Evolutionary conservation across 176 grass and related monocot genomes (phyloP).

Genomic region (Chrysopogon serrulatus): DNA sequence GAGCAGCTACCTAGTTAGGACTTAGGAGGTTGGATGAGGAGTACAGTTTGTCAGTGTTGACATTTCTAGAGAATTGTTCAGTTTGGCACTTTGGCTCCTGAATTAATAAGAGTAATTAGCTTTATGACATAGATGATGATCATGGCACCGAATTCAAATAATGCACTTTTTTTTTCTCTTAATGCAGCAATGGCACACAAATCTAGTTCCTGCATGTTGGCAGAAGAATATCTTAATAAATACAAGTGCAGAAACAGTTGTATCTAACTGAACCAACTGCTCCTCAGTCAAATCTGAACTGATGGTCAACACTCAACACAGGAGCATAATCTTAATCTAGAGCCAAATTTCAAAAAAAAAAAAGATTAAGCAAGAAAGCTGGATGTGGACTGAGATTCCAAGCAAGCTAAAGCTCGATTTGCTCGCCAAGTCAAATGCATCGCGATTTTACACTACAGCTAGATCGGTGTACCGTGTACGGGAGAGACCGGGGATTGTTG

Average conservation of each 20-base stretch:
- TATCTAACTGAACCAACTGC: neutral
- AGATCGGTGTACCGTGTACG: neutral
- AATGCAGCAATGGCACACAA: neutral
- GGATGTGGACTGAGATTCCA: neutral
- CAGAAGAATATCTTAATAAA: neutral
- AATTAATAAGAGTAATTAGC: neutral
- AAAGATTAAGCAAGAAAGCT: neutral
- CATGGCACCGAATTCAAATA: neutral
- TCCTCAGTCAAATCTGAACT: neutral
- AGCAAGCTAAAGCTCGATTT: neutral
- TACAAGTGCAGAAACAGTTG: neutral
- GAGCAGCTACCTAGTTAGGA: neutral
- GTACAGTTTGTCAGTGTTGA: neutral
- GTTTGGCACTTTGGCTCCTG: neutral
- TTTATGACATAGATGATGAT: neutral
- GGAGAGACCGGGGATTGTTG: conserved; percentile 3
- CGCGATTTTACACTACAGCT: conserved; percentile 9
- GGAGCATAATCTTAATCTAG: neutral
- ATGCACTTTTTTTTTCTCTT: neutral
- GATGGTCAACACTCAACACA: neutral
- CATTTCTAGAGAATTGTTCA: neutral
- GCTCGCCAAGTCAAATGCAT: neutral
- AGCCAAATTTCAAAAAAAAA: neutral
- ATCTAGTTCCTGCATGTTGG: neutral
- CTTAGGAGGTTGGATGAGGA: neutral